phyloP scores from a whole-genome alignment of 2,329 filamentous ascomycete genomes.

The Ceratocystis diversiconidia region DNA sequence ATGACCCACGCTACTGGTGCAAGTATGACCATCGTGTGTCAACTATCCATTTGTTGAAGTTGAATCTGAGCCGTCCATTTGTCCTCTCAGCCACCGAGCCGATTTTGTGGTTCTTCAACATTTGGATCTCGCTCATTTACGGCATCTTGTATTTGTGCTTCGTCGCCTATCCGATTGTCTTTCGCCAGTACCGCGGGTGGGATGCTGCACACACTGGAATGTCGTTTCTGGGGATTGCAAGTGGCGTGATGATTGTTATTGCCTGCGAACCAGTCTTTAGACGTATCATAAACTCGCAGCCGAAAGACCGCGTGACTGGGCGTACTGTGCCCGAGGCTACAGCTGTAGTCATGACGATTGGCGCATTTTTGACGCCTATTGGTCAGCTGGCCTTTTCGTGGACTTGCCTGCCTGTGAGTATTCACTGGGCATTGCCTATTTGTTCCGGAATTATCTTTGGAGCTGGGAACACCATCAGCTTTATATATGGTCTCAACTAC shows the following conservation, averaged over 20 bases:
- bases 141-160: slow-evolving; percentile 82
- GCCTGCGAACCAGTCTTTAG: slow-evolving; percentile 57
- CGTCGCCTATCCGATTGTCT: slow-evolving; percentile 79
- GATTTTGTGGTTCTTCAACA: slow-evolving; percentile 57
- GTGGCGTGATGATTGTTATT: slow-evolving; percentile 48
- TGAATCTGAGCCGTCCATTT: slow-evolving; percentile 66
- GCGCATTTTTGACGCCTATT: slow-evolving; percentile 55
- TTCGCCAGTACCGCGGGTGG: slow-evolving; percentile 63
- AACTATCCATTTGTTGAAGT: slow-evolving; percentile 52
- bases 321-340: slow-evolving; percentile 64
- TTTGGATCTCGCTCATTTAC: slow-evolving; percentile 71
- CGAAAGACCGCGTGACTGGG: slow-evolving; percentile 60
- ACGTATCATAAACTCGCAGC: slow-evolving; percentile 61
- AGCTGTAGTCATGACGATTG: slow-evolving; percentile 65
- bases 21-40: slow-evolving; percentile 60
- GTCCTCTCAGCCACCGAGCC: slow-evolving; percentile 67
- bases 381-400: slow-evolving; percentile 80
- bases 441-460: slow-evolving; percentile 69
- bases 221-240: slow-evolving; percentile 58
- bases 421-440: slow-evolving; percentile 73
- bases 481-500: slow-evolving; percentile 74
- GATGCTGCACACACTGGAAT: slow-evolving; percentile 57
- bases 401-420: slow-evolving; percentile 63
- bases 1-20: slow-evolving; percentile 61
- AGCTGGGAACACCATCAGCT: slow-evolving; percentile 59